Percentiles rank a stretch among this genome's conserved stretches.
Conservation (phyloP, 1,284 basidiomycete species). For the Marasmius fiardii region DNA sequence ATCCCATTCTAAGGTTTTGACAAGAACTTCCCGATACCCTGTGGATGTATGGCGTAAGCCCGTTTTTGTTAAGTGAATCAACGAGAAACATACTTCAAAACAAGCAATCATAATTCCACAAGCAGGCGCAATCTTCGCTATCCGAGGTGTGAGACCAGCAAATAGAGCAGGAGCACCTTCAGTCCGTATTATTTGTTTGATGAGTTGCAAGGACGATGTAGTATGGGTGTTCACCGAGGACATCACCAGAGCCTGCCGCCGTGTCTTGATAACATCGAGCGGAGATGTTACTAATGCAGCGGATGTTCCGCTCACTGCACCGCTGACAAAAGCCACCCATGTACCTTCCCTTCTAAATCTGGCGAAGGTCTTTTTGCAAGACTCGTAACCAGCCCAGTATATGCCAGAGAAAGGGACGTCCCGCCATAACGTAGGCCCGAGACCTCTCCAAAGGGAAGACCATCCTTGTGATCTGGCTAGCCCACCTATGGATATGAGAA, state of each 20-base stretch:
- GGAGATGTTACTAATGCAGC: constrained; percentile 92
- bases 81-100: constrained; percentile 68
- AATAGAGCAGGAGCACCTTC: constrained; percentile 84
- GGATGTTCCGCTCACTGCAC: constrained; percentile 76
- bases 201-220: constrained; percentile 50
- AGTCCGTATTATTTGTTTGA: constrained; percentile 67
- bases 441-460: constrained; percentile 82
- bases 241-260: constrained; percentile 77
- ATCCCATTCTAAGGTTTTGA: constrained; percentile 25
- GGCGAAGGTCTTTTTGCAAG: constrained; percentile 54
- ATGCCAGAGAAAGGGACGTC: constrained; percentile 97
- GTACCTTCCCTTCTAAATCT: constrained; percentile 59
- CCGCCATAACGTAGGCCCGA: constrained; percentile 91
- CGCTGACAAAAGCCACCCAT: constrained; percentile 77
- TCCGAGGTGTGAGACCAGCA: constrained; percentile 83
- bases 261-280: constrained; percentile 95
- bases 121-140: constrained; percentile 97
- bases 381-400: constrained; percentile 84
- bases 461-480: constrained; percentile 66
- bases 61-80: constrained; percentile 1
- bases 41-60: constrained; percentile 10
- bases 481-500: constrained; percentile 57
- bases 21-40: constrained; percentile 57
- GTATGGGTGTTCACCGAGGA: constrained; percentile 32
- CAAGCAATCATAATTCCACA: constrained; percentile 98